phyloP scores from a whole-genome alignment of 441 rosid genomes.

The Adansonia grandidieri region DNA sequence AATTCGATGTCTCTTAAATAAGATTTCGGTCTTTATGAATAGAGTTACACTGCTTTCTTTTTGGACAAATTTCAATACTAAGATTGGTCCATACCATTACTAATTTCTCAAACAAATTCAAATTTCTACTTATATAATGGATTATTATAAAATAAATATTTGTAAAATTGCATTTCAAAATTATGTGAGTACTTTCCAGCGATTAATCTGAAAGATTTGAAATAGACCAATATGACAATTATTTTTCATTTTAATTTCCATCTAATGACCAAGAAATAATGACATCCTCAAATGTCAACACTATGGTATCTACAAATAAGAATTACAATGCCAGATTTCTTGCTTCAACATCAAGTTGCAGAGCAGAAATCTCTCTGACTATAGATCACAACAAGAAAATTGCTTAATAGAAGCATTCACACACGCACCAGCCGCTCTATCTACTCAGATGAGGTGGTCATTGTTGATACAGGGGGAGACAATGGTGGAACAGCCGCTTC shows the following conservation, averaged over 20 bases:
- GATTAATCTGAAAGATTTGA: not conserved
- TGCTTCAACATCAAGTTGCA: slow-evolving; percentile 11
- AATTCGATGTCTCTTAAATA: no score
- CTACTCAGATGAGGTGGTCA: slow-evolving; percentile 31
- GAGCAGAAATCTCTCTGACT: not conserved
- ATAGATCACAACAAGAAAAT: not conserved
- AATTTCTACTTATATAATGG: no score
- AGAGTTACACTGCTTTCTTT: no score
- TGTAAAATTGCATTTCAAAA: not conserved
- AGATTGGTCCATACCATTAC: no score
- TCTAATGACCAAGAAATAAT: not conserved
- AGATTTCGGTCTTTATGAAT: no score
- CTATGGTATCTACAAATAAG: slow-evolving; percentile 12
- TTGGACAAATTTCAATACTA: no score
- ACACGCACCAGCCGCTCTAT: slow-evolving; percentile 14
- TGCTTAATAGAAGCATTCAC: slow-evolving; percentile 24
- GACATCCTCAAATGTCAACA: not conserved
- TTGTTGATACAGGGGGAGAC: slow-evolving; percentile 52
- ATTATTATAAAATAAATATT: no score
- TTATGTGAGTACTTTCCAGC: not conserved
- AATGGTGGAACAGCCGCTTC: slow-evolving; percentile 57
- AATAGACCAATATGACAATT: not conserved
- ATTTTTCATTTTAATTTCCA: not conserved
- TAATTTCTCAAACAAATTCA: no score
- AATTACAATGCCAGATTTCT: slow-evolving; percentile 11